Evolutionary conservation across 306 rosid genomes (phyloP).

Genomic region (Astragalus glycyphyllos): DNA sequence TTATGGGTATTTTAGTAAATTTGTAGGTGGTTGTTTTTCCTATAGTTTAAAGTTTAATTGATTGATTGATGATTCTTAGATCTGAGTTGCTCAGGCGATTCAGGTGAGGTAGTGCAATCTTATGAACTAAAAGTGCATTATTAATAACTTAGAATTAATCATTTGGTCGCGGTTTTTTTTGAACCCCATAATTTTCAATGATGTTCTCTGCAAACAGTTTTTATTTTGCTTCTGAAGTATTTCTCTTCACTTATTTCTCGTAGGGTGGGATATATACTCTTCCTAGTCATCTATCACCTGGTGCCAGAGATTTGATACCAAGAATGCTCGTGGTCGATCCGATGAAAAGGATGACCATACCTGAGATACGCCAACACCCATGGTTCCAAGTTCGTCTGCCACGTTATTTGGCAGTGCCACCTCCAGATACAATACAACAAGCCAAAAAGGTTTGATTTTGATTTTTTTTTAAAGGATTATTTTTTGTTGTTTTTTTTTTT

Average conservation of each 20-base stretch:
- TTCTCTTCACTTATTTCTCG: conserved; percentile 15
- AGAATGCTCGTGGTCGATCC: conserved; percentile 95
- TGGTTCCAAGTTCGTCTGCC: conserved; percentile 97
- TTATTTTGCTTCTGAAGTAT: conserved; percentile 35
- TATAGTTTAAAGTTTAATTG: too few relatives aligned
- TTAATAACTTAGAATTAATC: conserved; percentile 27
- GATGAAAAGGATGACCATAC: conserved; percentile 86
- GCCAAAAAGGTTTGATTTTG: conserved; percentile 66
- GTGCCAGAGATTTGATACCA: conserved; percentile 90
- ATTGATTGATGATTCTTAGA: conserved; percentile 26
- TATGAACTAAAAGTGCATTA: neutral
- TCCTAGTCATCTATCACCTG: conserved; percentile 88
- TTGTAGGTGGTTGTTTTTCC: too few relatives aligned
- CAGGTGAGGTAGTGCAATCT: conserved; percentile 2
- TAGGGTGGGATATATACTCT: conserved; percentile 95
- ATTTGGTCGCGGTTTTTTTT: neutral
- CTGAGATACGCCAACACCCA: conserved; percentile 88
- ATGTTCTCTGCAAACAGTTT: conserved; percentile 7
- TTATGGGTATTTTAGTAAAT: too few relatives aligned
- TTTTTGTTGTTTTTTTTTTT: neutral
- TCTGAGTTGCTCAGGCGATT: conserved; percentile 14
- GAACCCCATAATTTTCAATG: conserved; percentile 7
- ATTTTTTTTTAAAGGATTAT: neutral
- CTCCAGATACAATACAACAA: conserved; percentile 80
- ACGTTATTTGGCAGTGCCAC: conserved; percentile 92